Percentiles rank a stretch among this genome's conserved stretches.
phyloP scores from a whole-genome alignment of 2,329 filamentous ascomycete species.

The Ophiocordyceps unilateralis region DNA sequence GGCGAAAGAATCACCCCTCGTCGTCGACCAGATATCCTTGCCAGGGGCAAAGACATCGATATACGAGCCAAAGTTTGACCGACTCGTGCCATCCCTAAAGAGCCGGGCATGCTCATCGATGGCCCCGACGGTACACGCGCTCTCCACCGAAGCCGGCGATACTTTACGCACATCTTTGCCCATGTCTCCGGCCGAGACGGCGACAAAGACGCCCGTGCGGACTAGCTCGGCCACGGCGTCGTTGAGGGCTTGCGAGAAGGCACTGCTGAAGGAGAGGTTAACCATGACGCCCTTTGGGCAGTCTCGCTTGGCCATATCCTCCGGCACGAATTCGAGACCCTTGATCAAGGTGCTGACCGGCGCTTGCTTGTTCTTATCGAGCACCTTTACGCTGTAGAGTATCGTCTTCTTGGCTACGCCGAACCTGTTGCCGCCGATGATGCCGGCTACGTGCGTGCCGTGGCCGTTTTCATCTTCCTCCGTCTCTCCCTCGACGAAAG shows the following conservation, averaged over 20 bases:
- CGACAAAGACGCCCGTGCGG: conserved; percentile 25
- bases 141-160: conserved; percentile 7
- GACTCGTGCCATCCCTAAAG: conserved; percentile 11
- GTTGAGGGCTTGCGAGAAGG: conserved; percentile 12
- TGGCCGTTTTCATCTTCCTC: conserved; percentile 10
- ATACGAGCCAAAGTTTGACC: conserved; percentile 23
- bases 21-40: not conserved
- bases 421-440: conserved; percentile 14
- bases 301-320: conserved; percentile 6
- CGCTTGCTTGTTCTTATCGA: conserved; percentile 16
- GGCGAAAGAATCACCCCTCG: not conserved
- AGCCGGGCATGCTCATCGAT: not conserved
- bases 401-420: conserved; percentile 22
- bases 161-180: conserved; percentile 1
- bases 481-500: conserved; percentile 13
- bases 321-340: conserved; percentile 19
- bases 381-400: conserved; percentile 22
- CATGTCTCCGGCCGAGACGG: conserved; percentile 31
- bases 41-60: conserved; percentile 18
- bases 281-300: conserved; percentile 25
- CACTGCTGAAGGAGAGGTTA: conserved; percentile 29
- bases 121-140: conserved; percentile 6
- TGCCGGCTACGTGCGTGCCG: conserved; percentile 17
- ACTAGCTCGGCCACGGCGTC: conserved; percentile 24
- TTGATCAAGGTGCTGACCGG: conserved; percentile 17